Percentiles rank a stretch among this genome's conserved stretches.
phyloP scores from a whole-genome alignment of 2,329 filamentous ascomycete species.

The Botrytis cinerea region DNA sequence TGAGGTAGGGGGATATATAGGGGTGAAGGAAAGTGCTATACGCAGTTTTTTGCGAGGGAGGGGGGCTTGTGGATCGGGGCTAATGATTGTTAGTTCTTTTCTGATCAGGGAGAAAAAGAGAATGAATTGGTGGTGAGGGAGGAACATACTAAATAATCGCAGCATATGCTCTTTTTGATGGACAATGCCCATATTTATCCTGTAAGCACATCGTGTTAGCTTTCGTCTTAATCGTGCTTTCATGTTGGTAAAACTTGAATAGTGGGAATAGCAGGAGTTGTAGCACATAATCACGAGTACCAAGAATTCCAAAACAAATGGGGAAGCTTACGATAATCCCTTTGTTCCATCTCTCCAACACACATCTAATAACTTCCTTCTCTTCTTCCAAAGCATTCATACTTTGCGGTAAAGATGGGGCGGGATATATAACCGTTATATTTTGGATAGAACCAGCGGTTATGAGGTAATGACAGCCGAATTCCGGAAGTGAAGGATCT shows the following conservation, averaged over 20 bases:
- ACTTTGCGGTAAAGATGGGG: not conserved
- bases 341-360: not conserved
- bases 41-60: not conserved
- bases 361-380: not conserved
- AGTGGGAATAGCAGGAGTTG: not conserved
- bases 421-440: not conserved
- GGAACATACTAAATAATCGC: not conserved
- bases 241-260: not conserved
- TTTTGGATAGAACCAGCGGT: not conserved
- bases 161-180: not conserved
- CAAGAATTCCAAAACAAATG: too few relatives aligned
- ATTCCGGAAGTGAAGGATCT: not conserved
- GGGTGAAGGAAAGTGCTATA: constrained; percentile 5
- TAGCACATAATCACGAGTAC: not conserved
- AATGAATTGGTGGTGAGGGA: not conserved
- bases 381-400: not conserved
- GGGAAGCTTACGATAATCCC: not conserved
- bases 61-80: not conserved
- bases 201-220: not conserved
- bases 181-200: not conserved
- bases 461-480: not conserved
- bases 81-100: not conserved
- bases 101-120: too few relatives aligned
- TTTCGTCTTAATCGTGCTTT: not conserved
- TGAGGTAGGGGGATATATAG: not conserved